Base-by-base conservation (phyloP, 2,329 filamentous ascomycete genomes). In the Grosmannia serpens region DNA sequence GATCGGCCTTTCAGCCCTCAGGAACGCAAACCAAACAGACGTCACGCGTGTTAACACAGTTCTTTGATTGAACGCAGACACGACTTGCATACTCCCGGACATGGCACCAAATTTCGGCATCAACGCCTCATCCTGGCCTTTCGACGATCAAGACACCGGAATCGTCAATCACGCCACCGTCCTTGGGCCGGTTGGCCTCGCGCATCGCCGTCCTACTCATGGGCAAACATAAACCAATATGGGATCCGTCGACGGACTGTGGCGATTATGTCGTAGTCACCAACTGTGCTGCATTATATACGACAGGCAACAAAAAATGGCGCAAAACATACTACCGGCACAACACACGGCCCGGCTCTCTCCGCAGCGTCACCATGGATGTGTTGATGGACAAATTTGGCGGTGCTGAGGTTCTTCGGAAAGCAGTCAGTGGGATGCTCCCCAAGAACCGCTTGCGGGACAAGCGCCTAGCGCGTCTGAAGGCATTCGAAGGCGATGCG, bases 181-280 rank as follows among this genome's bases (percentile, higher is more conserved):
- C 90, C n/a, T 86, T 96, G 47, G 92, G 92, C 65, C 90, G 92
- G 49, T 81, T 96, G 56, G 92, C 92, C 62, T 90, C 87, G 57
- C 85, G 87, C 63, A 96, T 96, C 72, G 92, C 91, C 62, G 78
- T 86, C 57, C 79, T 89, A 61, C 84, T 96, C 56, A 96, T 97
- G 91, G 94, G 94, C 75, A 99, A 99, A 80, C 88, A 99, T 81
- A 99, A 99, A 77, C 94, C 94, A 26, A 96, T 94, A 73, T 99
- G 85, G 77, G 89, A 97, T 75, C 94, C 94, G 1, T 96, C 91
- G 26, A 96, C 91, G 62, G 94, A 99, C 79, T 97, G 94, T 80
- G 94, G 94, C 66, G 94, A 99, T 83, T 99, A 99, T 73, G 91
- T 99, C 15, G 92, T 99, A 1, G 91, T 94, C 56, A 89, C 89